Conservation (phyloP, 1,284 basidiomycete genomes). For the Trametes polyzona region DNA sequence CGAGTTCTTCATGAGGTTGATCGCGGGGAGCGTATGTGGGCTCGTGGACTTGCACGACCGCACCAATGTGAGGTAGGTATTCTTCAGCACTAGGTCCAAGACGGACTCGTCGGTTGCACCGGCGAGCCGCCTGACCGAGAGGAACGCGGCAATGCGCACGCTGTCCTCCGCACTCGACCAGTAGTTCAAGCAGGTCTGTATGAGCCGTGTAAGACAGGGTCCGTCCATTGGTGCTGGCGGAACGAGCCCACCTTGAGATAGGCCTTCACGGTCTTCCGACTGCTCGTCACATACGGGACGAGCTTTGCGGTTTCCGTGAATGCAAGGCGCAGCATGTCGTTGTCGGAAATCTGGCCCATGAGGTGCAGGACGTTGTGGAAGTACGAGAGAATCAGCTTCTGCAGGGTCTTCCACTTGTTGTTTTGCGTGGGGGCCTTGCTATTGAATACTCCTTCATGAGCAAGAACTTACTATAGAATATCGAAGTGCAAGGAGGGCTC, state of each 20-base stretch:
- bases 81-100: slow-evolving; percentile 88
- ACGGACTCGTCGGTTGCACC: slow-evolving; percentile 82
- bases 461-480: neutral
- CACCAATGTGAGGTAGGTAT: slow-evolving; percentile 85
- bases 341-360: slow-evolving; percentile 76
- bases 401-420: slow-evolving; percentile 77
- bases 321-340: slow-evolving; percentile 71
- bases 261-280: slow-evolving; percentile 80
- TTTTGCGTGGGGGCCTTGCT: slow-evolving; percentile 82
- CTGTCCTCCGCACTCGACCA: slow-evolving; percentile 87
- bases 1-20: slow-evolving; percentile 98
- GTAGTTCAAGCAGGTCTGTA: slow-evolving; percentile 76
- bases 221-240: neutral
- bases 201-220: neutral
- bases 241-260: slow-evolving; percentile 73
- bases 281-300: slow-evolving; percentile 83
- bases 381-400: slow-evolving; percentile 88
- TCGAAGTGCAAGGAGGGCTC: slow-evolving; percentile 33
- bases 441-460: neutral
- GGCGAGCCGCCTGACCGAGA: slow-evolving; percentile 85
- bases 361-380: slow-evolving; percentile 86
- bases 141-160: slow-evolving; percentile 87
- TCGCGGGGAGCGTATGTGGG: slow-evolving; percentile 87
- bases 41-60: slow-evolving; percentile 84
- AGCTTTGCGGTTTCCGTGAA: slow-evolving; percentile 85